Conservation (phyloP, 2,329 filamentous ascomycete genomes). For the Botrytis elliptica region DNA sequence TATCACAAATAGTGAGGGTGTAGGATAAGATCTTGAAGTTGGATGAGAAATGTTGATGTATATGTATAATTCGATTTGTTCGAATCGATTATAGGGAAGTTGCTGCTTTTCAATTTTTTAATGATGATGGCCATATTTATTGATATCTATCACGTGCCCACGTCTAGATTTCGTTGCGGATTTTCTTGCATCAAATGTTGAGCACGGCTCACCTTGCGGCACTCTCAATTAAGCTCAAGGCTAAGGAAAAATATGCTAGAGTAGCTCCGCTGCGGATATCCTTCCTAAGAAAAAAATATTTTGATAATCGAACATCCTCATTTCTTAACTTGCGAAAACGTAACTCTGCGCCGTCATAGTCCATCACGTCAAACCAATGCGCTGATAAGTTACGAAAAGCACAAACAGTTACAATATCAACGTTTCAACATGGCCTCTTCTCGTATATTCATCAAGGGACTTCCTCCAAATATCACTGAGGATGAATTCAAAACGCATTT, state of each 20-base stretch:
- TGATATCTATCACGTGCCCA: no score
- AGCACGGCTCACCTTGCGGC: slow-evolving; percentile 1
- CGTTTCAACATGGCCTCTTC: slow-evolving; percentile 48
- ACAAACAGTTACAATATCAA: neutral
- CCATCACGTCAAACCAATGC: neutral
- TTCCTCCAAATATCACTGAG: slow-evolving; percentile 83
- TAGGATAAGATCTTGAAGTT: neutral
- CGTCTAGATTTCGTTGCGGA: neutral
- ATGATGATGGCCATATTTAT: neutral
- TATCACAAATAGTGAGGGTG: neutral
- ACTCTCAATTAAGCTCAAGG: slow-evolving; percentile 12
- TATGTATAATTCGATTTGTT: neutral
- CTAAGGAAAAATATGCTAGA: slow-evolving; percentile 18
- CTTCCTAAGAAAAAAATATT: slow-evolving; percentile 15
- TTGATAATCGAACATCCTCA: slow-evolving; percentile 3
- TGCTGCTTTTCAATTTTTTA: no score
- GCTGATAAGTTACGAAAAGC: neutral
- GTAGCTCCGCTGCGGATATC: slow-evolving; percentile 10
- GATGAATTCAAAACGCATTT: slow-evolving; percentile 89
- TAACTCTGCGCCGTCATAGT: neutral
- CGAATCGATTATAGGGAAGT: neutral
- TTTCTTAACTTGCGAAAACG: neutral
- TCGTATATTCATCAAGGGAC: slow-evolving; percentile 73
- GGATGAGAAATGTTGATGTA: neutral
- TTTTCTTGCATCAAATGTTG: neutral